These are phyloP conservation scores for Coprinellus micaceus DNA, from an alignment of 768 basidiomycete species.

Conservation along the genomic window DNA sequence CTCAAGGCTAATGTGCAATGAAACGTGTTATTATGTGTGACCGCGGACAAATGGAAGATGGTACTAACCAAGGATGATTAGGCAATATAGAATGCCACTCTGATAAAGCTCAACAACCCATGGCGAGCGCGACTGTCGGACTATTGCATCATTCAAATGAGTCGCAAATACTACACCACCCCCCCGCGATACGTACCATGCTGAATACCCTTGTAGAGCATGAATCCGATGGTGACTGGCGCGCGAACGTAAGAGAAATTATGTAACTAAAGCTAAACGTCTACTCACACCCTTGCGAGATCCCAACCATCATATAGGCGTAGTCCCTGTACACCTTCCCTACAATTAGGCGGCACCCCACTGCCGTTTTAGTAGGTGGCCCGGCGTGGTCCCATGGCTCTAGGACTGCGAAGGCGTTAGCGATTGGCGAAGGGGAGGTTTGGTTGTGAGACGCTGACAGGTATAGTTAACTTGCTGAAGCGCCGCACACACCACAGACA, in stretches of 20 bases:
- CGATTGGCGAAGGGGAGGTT: neutral
- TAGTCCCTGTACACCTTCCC: neutral
- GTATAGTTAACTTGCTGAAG: neutral
- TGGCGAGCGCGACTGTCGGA: neutral
- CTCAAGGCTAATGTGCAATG: neutral
- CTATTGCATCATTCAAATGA: neutral
- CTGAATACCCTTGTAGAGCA: neutral
- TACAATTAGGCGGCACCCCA: neutral
- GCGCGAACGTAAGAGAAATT: neutral
- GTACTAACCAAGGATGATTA: neutral
- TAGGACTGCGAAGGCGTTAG: neutral
- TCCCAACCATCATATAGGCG: neutral
- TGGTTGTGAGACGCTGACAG: neutral
- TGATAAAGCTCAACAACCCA: conserved; percentile 5
- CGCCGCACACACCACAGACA: neutral
- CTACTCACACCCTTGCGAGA: conserved; percentile 7
- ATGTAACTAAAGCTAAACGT: neutral
- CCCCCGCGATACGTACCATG: conserved; percentile 1
- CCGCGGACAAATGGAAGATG: neutral
- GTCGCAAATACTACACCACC: neutral
- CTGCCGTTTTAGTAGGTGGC: neutral
- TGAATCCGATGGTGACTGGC: conserved; percentile 3
- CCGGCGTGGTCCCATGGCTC: conserved; percentile 2
- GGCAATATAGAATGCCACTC: conserved; percentile 2
- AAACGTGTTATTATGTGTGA: neutral